These are phyloP conservation scores for Taiwanofungus camphoratus DNA, from an alignment of 1,284 basidiomycete species.

Conservation along the genomic window DNA sequence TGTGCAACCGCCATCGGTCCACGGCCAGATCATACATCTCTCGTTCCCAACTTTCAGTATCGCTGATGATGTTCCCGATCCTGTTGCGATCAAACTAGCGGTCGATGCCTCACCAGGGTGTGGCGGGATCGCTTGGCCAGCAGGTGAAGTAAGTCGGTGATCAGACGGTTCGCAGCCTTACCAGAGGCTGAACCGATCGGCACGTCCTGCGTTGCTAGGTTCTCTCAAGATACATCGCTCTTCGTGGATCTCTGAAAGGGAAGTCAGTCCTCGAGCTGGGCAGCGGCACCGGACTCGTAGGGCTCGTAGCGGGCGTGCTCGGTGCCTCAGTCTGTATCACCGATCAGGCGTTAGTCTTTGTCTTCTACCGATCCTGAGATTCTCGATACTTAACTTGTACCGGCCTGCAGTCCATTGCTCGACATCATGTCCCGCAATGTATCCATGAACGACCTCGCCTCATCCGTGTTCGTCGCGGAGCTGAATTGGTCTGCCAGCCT, in stretches of 20 bases:
- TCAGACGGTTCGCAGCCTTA: no score
- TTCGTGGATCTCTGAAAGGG: constrained; percentile 47
- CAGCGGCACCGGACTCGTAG: constrained; percentile 87
- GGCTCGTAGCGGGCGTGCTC: constrained; percentile 72
- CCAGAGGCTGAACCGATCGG: no score
- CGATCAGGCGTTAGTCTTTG: constrained; percentile 81
- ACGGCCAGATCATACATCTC: constrained; percentile 42
- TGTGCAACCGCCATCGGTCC: constrained; percentile 48
- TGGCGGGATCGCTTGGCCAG: constrained; percentile 89
- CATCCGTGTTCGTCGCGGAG: constrained; percentile 55
- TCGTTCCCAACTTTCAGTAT: constrained; percentile 32
- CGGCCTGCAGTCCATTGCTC: constrained; percentile 56
- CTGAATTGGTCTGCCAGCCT: constrained; percentile 63
- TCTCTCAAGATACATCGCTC: constrained; percentile 66
- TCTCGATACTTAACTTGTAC: not conserved
- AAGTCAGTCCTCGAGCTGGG: constrained; percentile 79
- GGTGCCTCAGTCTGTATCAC: constrained; percentile 73
- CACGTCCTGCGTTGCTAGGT: constrained; percentile 44
- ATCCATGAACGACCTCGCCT: constrained; percentile 50
- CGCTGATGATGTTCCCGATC: constrained; percentile 8
- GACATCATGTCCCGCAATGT: constrained; percentile 74
- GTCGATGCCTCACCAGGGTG: constrained; percentile 84
- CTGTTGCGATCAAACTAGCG: constrained; percentile 43
- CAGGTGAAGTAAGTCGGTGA: constrained; percentile 79
- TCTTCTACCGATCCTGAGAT: constrained; percentile 6